Evolutionary conservation across 2,329 filamentous ascomycete species (phyloP).

Genomic region (Aspergillus sp.): DNA sequence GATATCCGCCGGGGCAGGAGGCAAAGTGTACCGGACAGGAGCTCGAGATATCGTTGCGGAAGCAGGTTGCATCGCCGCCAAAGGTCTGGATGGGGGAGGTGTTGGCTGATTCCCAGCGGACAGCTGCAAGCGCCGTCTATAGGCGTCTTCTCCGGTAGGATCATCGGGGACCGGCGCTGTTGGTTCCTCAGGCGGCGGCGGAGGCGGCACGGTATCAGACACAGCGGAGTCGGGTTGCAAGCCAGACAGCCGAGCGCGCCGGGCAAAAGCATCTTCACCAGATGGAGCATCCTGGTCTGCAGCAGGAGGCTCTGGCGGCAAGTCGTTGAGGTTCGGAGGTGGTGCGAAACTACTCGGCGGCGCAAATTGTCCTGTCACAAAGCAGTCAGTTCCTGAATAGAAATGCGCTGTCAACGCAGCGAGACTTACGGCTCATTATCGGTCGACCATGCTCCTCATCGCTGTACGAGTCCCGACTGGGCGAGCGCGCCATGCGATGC

Average conservation of each 20-base stretch:
- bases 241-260: slow-evolving; percentile 58
- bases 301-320: slow-evolving; percentile 41
- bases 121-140: slow-evolving; percentile 25
- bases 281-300: slow-evolving; percentile 57
- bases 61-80: slow-evolving; percentile 38
- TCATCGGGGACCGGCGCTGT: slow-evolving; percentile 30
- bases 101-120: slow-evolving; percentile 19
- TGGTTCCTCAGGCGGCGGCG: slow-evolving; percentile 29
- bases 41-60: slow-evolving; percentile 71
- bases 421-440: slow-evolving; percentile 39
- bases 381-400: background rate
- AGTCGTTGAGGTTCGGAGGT: slow-evolving; percentile 44
- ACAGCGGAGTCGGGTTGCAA: slow-evolving; percentile 21
- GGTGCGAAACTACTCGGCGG: slow-evolving; percentile 55
- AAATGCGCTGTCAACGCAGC: background rate
- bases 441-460: slow-evolving; percentile 47
- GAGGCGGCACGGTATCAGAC: slow-evolving; percentile 21
- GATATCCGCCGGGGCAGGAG: slow-evolving; percentile 52
- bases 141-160: slow-evolving; percentile 25
- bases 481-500: slow-evolving; percentile 56
- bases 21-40: slow-evolving; percentile 69
- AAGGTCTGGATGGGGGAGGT: slow-evolving; percentile 35
- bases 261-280: slow-evolving; percentile 69
- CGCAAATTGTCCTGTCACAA: slow-evolving; percentile 45
- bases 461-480: slow-evolving; percentile 48